Evolutionary conservation across 2,329 filamentous ascomycete genomes (phyloP), one percentile per base, ranked within the genome.

Genomic region (Blastomyces parvus): DNA sequence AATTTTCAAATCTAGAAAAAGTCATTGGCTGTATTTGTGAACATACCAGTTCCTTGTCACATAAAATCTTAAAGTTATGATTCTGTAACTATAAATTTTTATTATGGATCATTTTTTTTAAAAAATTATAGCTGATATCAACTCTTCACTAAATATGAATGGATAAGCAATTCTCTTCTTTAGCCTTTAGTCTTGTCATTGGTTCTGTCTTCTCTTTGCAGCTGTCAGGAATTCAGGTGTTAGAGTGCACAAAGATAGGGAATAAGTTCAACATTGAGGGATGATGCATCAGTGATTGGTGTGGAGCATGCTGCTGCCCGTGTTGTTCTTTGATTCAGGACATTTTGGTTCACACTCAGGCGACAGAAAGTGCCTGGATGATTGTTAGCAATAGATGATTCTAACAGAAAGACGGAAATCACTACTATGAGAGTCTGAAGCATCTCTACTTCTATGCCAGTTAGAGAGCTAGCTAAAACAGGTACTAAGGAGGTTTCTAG

Each of bases 211-310:
- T 33, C 30, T 55, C 50, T 55, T 55, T 55, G 3, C 50, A 55
- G 25, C 50, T 55, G 25, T 33, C 50, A 55, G 50, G 30, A 25
- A 55, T 55, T 55, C 50, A 55, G 50, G 30, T 17, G 30, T 33
- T 55, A 55, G 30, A 17, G 50, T 55, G 50, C 50, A 55, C 50
- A 30, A 55, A 55, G 50, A 30, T 55, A 55, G 25, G 30, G 25
- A 55, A 55, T 55, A 30, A 55, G 30, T 55, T 55, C 30, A 55
- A 55, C 30, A 55, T 55, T 55, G 50, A 53, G 50, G 30, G 30
- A 33, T 55, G 30, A 11, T 55, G 30, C 30, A 30, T 55, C 30
- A 55, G 50, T 55, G 17, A 55, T 55, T 55, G 50, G 30, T 30
- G 50, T 55, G 50, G 50, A 55, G 25, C 50, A 55, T 55, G 50